A percentile compares a stretch with the other conserved stretches of the same genome.
Conservation (phyloP, 2,329 filamentous ascomycete species). For the Cordyceps fumosorosea region DNA sequence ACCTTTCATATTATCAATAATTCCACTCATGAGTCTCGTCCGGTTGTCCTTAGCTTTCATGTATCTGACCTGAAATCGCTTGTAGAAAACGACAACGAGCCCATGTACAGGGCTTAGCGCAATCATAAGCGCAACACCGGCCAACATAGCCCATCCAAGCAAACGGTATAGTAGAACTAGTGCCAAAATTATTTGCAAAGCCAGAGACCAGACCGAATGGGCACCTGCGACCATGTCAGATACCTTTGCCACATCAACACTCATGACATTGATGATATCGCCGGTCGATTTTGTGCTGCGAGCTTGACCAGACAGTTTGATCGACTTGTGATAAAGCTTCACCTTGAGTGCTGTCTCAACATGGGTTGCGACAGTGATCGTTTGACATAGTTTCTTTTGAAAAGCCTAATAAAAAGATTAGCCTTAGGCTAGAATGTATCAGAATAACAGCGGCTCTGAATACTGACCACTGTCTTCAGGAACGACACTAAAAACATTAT, state of each 20-base stretch:
- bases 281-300: conserved; percentile 76
- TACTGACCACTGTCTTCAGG: conserved; percentile 61
- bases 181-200: conserved; percentile 83
- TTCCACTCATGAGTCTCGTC: conserved; percentile 82
- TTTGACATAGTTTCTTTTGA: conserved; percentile 8
- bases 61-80: conserved; percentile 78
- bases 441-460: conserved; percentile 8
- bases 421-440: conserved; percentile 9
- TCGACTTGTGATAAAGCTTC: conserved; percentile 78
- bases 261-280: conserved; percentile 95
- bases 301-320: conserved; percentile 81
- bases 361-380: conserved; percentile 59
- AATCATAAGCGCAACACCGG: conserved; percentile 82
- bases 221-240: conserved; percentile 85
- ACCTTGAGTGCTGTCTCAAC: conserved; percentile 79
- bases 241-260: conserved; percentile 81
- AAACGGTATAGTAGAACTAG: conserved; percentile 88
- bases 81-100: conserved; percentile 78
- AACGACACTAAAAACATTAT: conserved; percentile 47
- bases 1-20: conserved; percentile 94
- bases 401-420: conserved; percentile 39
- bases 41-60: conserved; percentile 94
- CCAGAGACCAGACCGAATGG: conserved; percentile 84
- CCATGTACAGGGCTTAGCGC: conserved; percentile 90
- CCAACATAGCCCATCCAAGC: conserved; percentile 83